Percentiles rank a stretch among this genome's conserved stretches.
phyloP scores from a whole-genome alignment of 75 land plant species.

The Adiantum capillusveneris region DNA sequence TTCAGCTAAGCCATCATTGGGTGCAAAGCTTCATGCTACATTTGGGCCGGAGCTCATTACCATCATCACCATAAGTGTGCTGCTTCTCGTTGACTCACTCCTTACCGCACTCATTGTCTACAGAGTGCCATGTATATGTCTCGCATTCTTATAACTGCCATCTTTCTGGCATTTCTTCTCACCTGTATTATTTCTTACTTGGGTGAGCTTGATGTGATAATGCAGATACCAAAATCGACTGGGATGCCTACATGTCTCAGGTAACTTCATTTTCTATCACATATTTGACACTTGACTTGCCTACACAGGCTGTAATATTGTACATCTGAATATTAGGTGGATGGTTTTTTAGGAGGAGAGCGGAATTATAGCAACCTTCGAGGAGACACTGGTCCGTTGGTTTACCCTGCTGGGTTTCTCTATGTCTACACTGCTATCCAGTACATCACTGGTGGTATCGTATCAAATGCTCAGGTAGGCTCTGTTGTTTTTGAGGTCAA shows the following conservation, averaged over 20 bases:
- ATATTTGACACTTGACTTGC: neutral
- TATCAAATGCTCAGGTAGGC: constrained; percentile 83
- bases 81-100: constrained; percentile 47
- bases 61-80: neutral
- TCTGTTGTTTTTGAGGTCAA: too few relatives aligned
- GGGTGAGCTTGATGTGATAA: neutral
- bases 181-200: too few relatives aligned
- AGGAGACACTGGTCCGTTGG: constrained; percentile 93
- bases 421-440: constrained; percentile 71
- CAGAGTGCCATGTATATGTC: constrained; percentile 52
- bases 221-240: constrained; percentile 92
- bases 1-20: too few relatives aligned
- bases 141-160: neutral
- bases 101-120: constrained; percentile 55
- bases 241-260: constrained; percentile 99
- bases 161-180: too few relatives aligned
- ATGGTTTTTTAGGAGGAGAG: constrained; percentile 80
- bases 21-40: too few relatives aligned
- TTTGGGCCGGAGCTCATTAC: too few relatives aligned
- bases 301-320: neutral
- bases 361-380: constrained; percentile 71
- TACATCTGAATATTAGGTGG: constrained; percentile 37
- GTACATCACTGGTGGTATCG: constrained; percentile 61
- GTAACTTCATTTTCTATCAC: constrained; percentile 15
- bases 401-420: constrained; percentile 94